Evolutionary conservation across 495 filamentous ascomycete genomes (phyloP), one percentile per base, ranked within the genome.

Genomic region (Xylaria sp.): DNA sequence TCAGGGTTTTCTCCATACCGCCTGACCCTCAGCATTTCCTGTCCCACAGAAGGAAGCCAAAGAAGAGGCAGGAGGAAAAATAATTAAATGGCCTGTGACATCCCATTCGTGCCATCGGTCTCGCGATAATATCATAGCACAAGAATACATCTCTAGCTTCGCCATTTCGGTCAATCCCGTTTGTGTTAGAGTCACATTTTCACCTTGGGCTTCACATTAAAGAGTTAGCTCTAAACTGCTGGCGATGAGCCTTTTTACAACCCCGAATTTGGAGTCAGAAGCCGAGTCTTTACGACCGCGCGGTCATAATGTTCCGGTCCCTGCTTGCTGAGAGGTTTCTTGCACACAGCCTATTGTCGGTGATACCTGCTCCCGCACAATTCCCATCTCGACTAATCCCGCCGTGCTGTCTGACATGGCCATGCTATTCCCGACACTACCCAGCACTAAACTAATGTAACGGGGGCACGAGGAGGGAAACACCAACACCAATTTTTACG

Each of bases 381-480:
- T 43, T 12, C 61, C 61, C 41, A 24, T 48, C 58, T 61, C n/a
- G 26, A 46, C 26, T 33, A 46, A 44, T 31, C 24, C 61, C 40
- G 61, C 24, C 11, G 33, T 24, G 61, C 24, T 19, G 33, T 24
- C 37, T 15, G 59, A 41, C 37, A 43, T 17, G 15, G 37, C 59
- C 63, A 52, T 40, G 63, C 43, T 67, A 67, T 67, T 67, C 19
- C 64, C 48, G 64, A 55, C 64, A 40, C 64, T 66, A 43, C 43
- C 33, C n/a, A 4, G 21, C 63, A 33, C 15, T 64, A 3, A 17
- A 43, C 21, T 62, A 44, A 62, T 29, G 8, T 17, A 29, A 43
- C 59, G 24, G 9, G 9, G 35, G 37, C 37, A 26, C 14, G 21
- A 62, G 35, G 29, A 17, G 12, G 6, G 26, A 29, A 14, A 48